Conservation (phyloP, 192 early-diverging fungal genomes). For the Coemansia sp. region DNA sequence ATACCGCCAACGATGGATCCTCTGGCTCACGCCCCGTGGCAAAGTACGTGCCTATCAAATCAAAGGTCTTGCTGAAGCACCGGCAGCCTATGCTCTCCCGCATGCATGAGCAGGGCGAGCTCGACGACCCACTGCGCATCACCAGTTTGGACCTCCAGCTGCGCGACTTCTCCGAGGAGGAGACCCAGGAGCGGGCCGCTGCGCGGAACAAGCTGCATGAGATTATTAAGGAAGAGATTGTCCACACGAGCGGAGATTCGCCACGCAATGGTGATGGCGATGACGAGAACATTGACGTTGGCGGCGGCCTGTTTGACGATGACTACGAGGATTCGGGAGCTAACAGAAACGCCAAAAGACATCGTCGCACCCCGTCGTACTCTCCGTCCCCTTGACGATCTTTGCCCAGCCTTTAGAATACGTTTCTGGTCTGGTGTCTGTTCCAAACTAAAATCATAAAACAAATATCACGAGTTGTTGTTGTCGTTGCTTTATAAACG, state of each 20-base stretch:
- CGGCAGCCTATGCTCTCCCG: background rate
- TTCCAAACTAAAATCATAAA: too few species aligned
- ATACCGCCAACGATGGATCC: background rate
- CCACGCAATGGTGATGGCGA: slow-evolving; percentile 7
- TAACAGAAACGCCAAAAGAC: background rate
- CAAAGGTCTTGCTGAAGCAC: slow-evolving; percentile 33
- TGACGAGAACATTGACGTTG: slow-evolving; percentile 38
- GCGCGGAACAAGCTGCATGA: slow-evolving; percentile 27
- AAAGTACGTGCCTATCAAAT: slow-evolving; percentile 35
- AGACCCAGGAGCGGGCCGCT: slow-evolving; percentile 31
- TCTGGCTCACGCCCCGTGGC: slow-evolving; percentile 9
- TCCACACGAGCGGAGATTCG: slow-evolving; percentile 9
- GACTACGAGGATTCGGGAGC: background rate
- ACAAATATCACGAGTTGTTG: too few species aligned
- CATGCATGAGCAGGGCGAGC: slow-evolving; percentile 8
- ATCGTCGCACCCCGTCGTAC: slow-evolving; percentile 26
- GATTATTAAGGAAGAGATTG: slow-evolving; percentile 27
- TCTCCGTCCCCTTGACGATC: slow-evolving; percentile 12
- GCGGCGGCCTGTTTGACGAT: slow-evolving; percentile 18
- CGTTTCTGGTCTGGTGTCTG: background rate
- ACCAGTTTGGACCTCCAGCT: slow-evolving; percentile 39
- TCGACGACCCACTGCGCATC: slow-evolving; percentile 28
- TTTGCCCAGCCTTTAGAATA: background rate
- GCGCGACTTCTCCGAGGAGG: slow-evolving; percentile 41
- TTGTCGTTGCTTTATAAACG: background rate